phyloP scores from a whole-genome alignment of 2,329 filamentous ascomycete genomes.

The Corinectria fuckeliana region DNA sequence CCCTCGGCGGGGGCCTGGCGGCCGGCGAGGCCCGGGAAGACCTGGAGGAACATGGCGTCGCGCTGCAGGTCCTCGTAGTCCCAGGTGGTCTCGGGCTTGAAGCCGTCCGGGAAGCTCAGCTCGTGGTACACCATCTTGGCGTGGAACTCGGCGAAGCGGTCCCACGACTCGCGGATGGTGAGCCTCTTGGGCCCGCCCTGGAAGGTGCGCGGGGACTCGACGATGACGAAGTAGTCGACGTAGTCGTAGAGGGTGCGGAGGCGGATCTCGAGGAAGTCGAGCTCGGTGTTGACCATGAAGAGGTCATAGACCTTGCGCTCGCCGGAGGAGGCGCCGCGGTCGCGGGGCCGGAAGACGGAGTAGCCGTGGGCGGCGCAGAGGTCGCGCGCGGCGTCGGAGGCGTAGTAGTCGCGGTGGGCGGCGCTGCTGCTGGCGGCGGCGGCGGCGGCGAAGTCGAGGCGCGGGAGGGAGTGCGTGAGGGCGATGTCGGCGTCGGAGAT shows the following conservation, averaged over 20 bases:
- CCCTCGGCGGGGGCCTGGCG: constrained; percentile 50
- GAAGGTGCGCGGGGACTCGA: constrained; percentile 66
- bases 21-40: constrained; percentile 56
- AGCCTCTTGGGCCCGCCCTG: constrained; percentile 63
- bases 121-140: constrained; percentile 67
- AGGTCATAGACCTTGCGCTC: constrained; percentile 56
- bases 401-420: constrained; percentile 37
- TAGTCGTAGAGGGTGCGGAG: constrained; percentile 62
- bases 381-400: constrained; percentile 36
- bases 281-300: constrained; percentile 66
- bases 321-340: constrained; percentile 22
- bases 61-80: constrained; percentile 60
- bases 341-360: constrained; percentile 36
- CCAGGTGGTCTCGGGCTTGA: constrained; percentile 51
- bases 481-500: constrained; percentile 33
- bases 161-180: constrained; percentile 58
- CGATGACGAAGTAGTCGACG: constrained; percentile 70
- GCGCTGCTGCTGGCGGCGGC: constrained; percentile 17
- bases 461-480: constrained; percentile 29
- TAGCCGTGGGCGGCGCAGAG: constrained; percentile 45
- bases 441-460: constrained; percentile 33
- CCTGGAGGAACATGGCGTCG: constrained; percentile 64
- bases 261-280: constrained; percentile 71
- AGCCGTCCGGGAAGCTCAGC: constrained; percentile 52
- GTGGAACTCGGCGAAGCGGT: constrained; percentile 58